Conservation (phyloP, 2,329 filamentous ascomycete species). For the Stylonectria norvegica region DNA sequence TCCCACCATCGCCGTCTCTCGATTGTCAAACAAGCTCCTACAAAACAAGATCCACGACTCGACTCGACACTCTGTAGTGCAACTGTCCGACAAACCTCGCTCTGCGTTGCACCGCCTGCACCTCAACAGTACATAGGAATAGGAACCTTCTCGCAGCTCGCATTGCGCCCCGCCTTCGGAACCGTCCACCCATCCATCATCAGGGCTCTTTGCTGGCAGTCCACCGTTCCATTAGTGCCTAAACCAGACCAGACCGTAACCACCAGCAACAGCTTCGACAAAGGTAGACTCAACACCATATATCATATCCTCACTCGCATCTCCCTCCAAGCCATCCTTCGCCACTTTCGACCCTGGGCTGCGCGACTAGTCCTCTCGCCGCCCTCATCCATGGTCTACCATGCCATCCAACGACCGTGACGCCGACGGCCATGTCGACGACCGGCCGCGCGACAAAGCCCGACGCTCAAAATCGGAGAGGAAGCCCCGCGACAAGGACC, state of each 20-base stretch:
- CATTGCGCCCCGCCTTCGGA: background rate
- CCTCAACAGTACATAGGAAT: background rate
- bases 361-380: too few relatives aligned
- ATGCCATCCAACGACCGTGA: constrained; percentile 44
- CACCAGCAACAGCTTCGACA: too few relatives aligned
- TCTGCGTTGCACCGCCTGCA: background rate
- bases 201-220: background rate
- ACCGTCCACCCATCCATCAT: too few relatives aligned
- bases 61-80: background rate
- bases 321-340: constrained; percentile 5
- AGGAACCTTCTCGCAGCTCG: too few relatives aligned
- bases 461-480: constrained; percentile 39
- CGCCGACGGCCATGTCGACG: constrained; percentile 35
- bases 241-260: background rate
- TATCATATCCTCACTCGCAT: too few relatives aligned
- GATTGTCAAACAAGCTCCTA: background rate
- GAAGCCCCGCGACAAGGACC: constrained; percentile 34
- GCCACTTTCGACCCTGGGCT: constrained; percentile 7
- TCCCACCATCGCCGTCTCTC: background rate
- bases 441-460: constrained; percentile 39
- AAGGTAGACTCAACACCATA: too few relatives aligned
- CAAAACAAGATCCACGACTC: background rate
- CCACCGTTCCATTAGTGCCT: background rate
- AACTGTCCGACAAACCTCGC: background rate
- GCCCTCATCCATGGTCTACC: constrained; percentile 27